These are phyloP conservation scores for Metschnikowia aberdeeniae DNA, from an alignment of 805 yeast genomes.

Conservation along the genomic window DNA sequence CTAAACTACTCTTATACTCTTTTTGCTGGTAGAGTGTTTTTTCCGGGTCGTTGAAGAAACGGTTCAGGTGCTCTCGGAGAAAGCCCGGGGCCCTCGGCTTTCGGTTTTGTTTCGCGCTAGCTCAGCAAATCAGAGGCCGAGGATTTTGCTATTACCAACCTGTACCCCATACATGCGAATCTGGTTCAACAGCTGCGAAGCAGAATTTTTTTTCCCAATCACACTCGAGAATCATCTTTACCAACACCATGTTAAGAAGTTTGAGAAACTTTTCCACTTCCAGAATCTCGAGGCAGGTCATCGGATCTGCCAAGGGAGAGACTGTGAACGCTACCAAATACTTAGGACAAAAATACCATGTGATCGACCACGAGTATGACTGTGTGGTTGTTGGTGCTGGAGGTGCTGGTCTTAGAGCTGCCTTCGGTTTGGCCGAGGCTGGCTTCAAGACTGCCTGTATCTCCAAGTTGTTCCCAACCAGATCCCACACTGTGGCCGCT, in stretches of 20 bases:
- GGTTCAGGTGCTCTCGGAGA: neutral
- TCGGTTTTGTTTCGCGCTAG: neutral
- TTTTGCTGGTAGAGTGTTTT: neutral
- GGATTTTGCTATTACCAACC: constrained; percentile 16
- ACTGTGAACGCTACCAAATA: constrained; percentile 41
- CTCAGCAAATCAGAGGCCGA: constrained; percentile 19
- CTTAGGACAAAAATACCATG: constrained; percentile 68
- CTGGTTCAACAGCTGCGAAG: constrained; percentile 5
- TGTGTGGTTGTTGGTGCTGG: constrained; percentile 98
- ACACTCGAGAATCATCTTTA: constrained; percentile 5
- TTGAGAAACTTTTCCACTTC: constrained; percentile 29
- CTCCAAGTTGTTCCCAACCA: constrained; percentile 93
- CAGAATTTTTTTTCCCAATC: constrained; percentile 1
- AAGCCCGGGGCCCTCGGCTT: constrained; percentile 13
- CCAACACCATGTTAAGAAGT: constrained; percentile 16
- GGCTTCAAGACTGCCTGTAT: constrained; percentile 98
- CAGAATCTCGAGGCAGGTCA: constrained; percentile 28
- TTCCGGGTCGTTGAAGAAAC: neutral
- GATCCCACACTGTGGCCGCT: constrained; percentile 98
- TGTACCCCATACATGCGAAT: constrained; percentile 15
- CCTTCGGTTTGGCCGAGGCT: constrained; percentile 94
- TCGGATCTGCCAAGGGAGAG: constrained; percentile 37
- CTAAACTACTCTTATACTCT: neutral
- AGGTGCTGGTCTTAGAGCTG: constrained; percentile 98
- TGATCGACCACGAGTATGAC: constrained; percentile 96